phyloP scores from a whole-genome alignment of 192 early-diverging fungal species.

The Gamsiella multidivaricata region DNA sequence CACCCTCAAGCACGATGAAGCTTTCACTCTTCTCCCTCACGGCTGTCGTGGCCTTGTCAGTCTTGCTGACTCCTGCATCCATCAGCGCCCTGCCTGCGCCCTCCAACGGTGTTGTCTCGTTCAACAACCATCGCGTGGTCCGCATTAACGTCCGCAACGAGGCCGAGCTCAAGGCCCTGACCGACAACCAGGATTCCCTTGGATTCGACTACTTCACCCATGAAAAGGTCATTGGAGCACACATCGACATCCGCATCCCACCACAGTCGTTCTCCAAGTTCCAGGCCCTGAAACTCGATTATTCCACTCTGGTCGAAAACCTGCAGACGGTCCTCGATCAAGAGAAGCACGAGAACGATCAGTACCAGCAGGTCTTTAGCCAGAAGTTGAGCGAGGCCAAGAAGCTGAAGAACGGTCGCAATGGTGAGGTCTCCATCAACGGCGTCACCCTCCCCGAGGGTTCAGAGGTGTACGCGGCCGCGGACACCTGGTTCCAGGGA shows the following conservation, averaged over 20 bases:
- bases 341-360: conserved; percentile 42
- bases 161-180: conserved; percentile 30
- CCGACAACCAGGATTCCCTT: conserved; percentile 19
- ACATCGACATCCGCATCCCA: conserved; percentile 50
- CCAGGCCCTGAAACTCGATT: conserved; percentile 34
- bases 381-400: conserved; percentile 8
- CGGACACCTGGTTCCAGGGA: conserved; percentile 36
- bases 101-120: conserved; percentile 14
- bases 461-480: conserved; percentile 23
- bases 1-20: conserved; percentile 27
- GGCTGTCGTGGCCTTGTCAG: conserved; percentile 32
- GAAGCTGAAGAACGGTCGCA: conserved; percentile 1
- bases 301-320: conserved; percentile 56
- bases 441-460: too few species aligned
- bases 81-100: background rate
- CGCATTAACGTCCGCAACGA: conserved; percentile 47
- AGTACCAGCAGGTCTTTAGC: conserved; percentile 20
- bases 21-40: conserved; percentile 32
- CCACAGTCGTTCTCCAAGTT: conserved; percentile 34
- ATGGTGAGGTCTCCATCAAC: too few species aligned
- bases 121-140: conserved; percentile 53
- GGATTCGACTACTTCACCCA: conserved; percentile 46
- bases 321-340: conserved; percentile 58
- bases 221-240: conserved; percentile 36
- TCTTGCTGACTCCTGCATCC: conserved; percentile 10